Percentiles rank a stretch among this genome's conserved stretches.
phyloP scores from a whole-genome alignment of 331 rosid genomes.

The Pyrus hybrid region DNA sequence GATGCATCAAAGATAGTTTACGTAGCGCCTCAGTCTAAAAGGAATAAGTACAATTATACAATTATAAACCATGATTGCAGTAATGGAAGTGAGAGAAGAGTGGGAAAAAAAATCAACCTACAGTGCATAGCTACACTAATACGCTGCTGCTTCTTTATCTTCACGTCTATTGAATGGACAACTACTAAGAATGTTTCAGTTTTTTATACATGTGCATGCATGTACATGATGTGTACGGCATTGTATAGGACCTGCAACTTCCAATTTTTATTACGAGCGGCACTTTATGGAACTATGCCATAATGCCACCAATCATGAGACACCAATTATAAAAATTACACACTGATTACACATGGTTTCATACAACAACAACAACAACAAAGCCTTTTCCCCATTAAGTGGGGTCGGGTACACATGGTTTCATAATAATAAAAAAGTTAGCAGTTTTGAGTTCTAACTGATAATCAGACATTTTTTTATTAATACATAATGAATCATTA shows the following conservation, averaged over 20 bases:
- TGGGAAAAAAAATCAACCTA: neutral
- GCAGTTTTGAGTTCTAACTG: neutral
- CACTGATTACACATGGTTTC: neutral
- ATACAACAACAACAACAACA: too few relatives aligned
- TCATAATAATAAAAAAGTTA: neutral
- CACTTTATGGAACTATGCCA: neutral
- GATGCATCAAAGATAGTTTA: conserved; percentile 54
- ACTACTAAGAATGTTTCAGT: neutral
- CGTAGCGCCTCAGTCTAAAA: conserved; percentile 67
- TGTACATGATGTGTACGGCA: neutral
- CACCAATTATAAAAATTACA: neutral
- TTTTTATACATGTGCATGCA: neutral
- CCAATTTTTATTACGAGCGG: neutral
- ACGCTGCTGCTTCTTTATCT: neutral
- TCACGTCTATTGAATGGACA: neutral
- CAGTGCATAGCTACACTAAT: neutral
- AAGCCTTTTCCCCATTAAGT: too few relatives aligned
- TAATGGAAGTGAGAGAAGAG: neutral
- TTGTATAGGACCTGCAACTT: neutral
- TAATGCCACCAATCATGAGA: neutral
- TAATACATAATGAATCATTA: too few relatives aligned
- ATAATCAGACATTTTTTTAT: neutral
- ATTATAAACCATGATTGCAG: conserved; percentile 2
- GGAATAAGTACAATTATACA: neutral
- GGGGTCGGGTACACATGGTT: neutral